These are phyloP conservation scores for Yamadazyma akitaensis DNA, from an alignment of 805 yeast species.

Conservation along the genomic window DNA sequence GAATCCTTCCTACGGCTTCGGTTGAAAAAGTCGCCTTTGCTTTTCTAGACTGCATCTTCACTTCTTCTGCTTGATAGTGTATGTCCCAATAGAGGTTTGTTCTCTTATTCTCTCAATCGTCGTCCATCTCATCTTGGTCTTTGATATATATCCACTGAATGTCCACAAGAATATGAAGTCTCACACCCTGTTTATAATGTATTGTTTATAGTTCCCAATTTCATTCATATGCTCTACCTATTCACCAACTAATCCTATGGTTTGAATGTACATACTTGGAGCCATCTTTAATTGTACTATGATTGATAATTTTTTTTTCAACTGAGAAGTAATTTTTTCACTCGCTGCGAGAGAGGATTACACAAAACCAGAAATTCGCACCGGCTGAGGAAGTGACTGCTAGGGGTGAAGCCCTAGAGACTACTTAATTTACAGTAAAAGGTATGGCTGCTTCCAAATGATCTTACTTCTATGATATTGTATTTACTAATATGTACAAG, in stretches of 20 bases:
- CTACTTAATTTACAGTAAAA: too few relatives aligned
- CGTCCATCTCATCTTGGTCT: background rate
- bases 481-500: slow-evolving; percentile 3
- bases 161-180: background rate
- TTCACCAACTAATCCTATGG: background rate
- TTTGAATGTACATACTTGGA: slow-evolving; percentile 20
- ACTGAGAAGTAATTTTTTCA: slow-evolving; percentile 9
- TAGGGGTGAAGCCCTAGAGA: slow-evolving; percentile 8
- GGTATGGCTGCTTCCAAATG: too few relatives aligned
- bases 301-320: slow-evolving; percentile 10
- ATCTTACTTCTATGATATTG: background rate
- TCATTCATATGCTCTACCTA: background rate
- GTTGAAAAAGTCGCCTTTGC: too few relatives aligned
- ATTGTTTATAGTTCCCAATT: too few relatives aligned
- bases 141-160: background rate
- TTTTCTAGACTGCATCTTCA: too few relatives aligned
- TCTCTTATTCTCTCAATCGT: background rate
- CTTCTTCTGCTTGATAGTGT: too few relatives aligned
- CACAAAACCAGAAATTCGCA: slow-evolving; percentile 1
- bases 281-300: slow-evolving; percentile 18
- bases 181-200: too few relatives aligned
- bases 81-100: too few relatives aligned
- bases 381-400: slow-evolving; percentile 1
- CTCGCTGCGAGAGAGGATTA: slow-evolving; percentile 4
- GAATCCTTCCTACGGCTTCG: too few relatives aligned